These are phyloP conservation scores for Agarophyton chilense DNA, from an alignment of 23 red algal species.

Conservation along the genomic window DNA sequence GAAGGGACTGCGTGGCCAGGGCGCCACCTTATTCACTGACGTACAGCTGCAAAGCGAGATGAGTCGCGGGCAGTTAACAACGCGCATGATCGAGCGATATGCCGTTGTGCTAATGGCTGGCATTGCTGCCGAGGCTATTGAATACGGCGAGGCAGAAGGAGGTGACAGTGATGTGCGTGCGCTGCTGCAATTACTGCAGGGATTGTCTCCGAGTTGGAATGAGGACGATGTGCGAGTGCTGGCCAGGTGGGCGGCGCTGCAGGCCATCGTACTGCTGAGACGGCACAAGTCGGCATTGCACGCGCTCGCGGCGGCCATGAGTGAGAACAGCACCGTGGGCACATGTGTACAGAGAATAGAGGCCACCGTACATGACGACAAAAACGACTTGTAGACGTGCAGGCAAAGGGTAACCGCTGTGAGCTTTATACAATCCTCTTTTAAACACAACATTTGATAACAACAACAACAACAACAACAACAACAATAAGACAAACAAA, in stretches of 20 bases:
- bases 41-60: conserved; percentile 51
- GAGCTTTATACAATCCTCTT: too few relatives aligned
- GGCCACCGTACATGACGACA: not conserved
- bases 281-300: conserved; percentile 49
- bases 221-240: conserved; percentile 29
- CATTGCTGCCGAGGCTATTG: conserved; percentile 85
- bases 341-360: conserved; percentile 80
- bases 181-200: conserved; percentile 42
- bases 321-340: conserved; percentile 45
- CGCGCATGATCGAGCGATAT: conserved; percentile 51
- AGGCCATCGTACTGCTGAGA: conserved; percentile 64
- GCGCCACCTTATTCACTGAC: conserved; percentile 72
- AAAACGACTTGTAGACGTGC: too few relatives aligned
- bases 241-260: conserved; percentile 48
- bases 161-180: conserved; percentile 62
- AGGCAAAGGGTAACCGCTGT: too few relatives aligned
- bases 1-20: conserved; percentile 76
- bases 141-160: conserved; percentile 81
- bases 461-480: not conserved
- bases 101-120: conserved; percentile 82
- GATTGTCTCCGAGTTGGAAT: conserved; percentile 68
- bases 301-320: conserved; percentile 68
- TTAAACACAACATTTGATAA: not conserved
- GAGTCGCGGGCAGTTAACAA: conserved; percentile 20
- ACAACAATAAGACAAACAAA: too few relatives aligned